Conservation (phyloP, 179 eudicot genomes). For the Beta lomatogona region DNA sequence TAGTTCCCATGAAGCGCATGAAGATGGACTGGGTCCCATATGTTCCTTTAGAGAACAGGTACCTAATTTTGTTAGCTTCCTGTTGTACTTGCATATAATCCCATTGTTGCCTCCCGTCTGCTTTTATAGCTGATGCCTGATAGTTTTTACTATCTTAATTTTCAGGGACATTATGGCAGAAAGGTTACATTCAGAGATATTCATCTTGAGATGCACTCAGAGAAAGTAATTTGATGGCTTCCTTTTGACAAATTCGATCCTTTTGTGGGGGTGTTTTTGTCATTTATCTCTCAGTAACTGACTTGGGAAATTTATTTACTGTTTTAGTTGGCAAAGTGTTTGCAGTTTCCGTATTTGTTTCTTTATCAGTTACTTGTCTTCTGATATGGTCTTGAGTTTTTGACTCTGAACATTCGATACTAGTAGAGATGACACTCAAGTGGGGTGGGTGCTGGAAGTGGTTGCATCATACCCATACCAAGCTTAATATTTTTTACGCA, state of each 20-base stretch:
- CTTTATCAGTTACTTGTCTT: background rate
- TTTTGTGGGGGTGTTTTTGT: background rate
- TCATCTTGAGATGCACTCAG: constrained; percentile 80
- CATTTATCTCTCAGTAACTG: constrained; percentile 9
- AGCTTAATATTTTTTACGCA: too few relatives aligned
- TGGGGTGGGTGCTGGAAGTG: too few relatives aligned
- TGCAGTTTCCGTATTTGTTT: background rate
- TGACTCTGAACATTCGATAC: background rate
- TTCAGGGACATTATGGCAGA: constrained; percentile 76
- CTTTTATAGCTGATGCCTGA: constrained; percentile 3
- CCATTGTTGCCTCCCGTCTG: constrained; percentile 8
- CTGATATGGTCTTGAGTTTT: background rate
- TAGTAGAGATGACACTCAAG: too few relatives aligned
- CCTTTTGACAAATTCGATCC: background rate
- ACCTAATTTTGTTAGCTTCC: constrained; percentile 8
- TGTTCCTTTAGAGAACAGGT: constrained; percentile 85
- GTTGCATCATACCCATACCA: too few relatives aligned
- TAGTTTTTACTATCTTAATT: constrained; percentile 18
- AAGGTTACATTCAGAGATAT: constrained; percentile 76
- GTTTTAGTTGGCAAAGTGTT: background rate
- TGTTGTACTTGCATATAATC: background rate
- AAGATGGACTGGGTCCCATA: constrained; percentile 99
- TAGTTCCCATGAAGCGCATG: constrained; percentile 93
- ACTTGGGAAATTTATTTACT: background rate
- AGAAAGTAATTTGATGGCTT: constrained; percentile 57